Percentiles rank a stretch among this genome's conserved stretches.
Conservation (phyloP, 371 early-diverging fungal species). For the Umbelopsis sp. region DNA sequence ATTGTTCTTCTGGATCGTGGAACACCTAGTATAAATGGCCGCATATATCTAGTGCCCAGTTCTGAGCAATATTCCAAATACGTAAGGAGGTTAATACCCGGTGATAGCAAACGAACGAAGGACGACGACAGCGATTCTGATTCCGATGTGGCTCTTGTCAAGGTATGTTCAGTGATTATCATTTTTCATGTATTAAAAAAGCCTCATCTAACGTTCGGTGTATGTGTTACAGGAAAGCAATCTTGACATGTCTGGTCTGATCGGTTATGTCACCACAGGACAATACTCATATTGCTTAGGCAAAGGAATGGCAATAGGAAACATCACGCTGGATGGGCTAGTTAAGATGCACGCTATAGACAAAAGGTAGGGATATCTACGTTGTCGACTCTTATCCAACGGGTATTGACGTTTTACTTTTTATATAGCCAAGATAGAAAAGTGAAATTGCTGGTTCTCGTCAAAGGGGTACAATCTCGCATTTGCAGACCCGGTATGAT, state of each 20-base stretch:
- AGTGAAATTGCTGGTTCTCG: slow-evolving; percentile 49
- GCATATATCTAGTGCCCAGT: slow-evolving; percentile 51
- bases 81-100: neutral
- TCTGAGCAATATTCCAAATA: slow-evolving; percentile 29
- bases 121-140: neutral
- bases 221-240: slow-evolving; percentile 12
- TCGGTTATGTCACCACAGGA: slow-evolving; percentile 78
- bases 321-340: slow-evolving; percentile 51
- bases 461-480: slow-evolving; percentile 52
- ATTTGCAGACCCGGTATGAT: slow-evolving; percentile 55
- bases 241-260: slow-evolving; percentile 38
- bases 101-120: neutral
- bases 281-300: slow-evolving; percentile 71
- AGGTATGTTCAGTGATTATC: neutral
- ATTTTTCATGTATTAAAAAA: neutral
- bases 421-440: slow-evolving; percentile 36
- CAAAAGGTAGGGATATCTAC: slow-evolving; percentile 27
- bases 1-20: slow-evolving; percentile 54
- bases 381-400: neutral
- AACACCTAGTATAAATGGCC: slow-evolving; percentile 49
- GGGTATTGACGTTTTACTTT: neutral
- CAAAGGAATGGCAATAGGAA: slow-evolving; percentile 64
- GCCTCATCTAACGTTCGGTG: neutral
- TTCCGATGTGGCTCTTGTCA: neutral
- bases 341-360: slow-evolving; percentile 32